These are phyloP conservation scores for Pilobolus umbonatus DNA, from an alignment of 192 early-diverging fungal genomes.

Conservation along the genomic window DNA sequence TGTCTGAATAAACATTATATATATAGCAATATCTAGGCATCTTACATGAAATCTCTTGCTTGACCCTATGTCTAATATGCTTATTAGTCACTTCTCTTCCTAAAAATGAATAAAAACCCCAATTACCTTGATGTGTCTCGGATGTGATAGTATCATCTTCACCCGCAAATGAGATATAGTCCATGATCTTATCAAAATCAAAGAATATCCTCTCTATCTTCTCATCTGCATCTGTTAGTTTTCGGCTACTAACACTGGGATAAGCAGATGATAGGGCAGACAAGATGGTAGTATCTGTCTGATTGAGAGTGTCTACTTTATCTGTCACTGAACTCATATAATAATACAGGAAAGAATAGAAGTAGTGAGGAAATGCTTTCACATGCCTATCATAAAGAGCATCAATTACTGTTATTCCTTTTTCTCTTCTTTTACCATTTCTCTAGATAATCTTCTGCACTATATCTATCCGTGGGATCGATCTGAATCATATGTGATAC, in stretches of 20 bases:
- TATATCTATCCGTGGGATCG: conserved; percentile 66
- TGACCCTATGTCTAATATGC: not conserved
- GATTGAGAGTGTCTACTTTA: conserved; percentile 4
- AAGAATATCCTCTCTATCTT: conserved; percentile 71
- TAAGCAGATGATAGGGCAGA: conserved; percentile 12
- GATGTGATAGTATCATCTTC: no score
- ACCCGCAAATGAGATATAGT: conserved; percentile 43
- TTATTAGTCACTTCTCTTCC: no score
- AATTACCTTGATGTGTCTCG: no score
- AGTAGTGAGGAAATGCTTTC: conserved; percentile 71
- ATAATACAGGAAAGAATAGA: conserved; percentile 68
- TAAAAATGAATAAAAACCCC: no score
- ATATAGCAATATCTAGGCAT: no score
- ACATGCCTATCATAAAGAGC: conserved; percentile 46
- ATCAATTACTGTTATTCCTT: not conserved
- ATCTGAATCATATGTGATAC: conserved; percentile 87
- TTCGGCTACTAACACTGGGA: conserved; percentile 9
- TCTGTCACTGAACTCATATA: conserved; percentile 64
- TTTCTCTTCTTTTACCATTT: conserved; percentile 51
- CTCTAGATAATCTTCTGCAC: conserved; percentile 72
- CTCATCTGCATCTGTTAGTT: conserved; percentile 58
- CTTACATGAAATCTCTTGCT: not conserved
- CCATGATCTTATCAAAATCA: conserved; percentile 69
- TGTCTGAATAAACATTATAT: no score
- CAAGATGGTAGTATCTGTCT: conserved; percentile 11